phyloP scores from a whole-genome alignment of 257 asterid species.

The Solanum dulcamara region DNA sequence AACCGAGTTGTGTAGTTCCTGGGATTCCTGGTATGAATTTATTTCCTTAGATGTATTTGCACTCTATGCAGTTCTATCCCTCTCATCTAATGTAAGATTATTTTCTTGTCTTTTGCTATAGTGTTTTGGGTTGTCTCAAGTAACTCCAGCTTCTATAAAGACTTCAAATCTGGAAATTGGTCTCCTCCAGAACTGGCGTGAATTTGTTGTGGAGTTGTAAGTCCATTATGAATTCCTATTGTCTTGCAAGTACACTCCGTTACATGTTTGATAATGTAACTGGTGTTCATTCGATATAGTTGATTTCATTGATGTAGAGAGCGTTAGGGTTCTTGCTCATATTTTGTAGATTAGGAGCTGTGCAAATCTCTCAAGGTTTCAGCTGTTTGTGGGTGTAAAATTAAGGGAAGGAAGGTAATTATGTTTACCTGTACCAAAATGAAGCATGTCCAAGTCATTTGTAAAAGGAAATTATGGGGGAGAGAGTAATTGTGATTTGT shows the following conservation, averaged over 20 bases:
- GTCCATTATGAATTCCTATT: not conserved
- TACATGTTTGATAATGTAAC: not conserved
- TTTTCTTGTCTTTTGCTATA: constrained; percentile 24
- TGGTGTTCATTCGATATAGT: not conserved
- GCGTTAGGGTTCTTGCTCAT: not conserved
- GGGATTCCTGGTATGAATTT: constrained; percentile 74
- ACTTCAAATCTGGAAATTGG: constrained; percentile 80
- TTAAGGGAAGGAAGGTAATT: not conserved
- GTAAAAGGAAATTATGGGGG: not conserved
- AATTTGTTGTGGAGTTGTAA: not conserved
- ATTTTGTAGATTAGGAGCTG: not conserved
- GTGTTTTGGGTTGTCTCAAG: constrained; percentile 63
- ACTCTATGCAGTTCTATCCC: not conserved
- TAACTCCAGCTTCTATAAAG: constrained; percentile 55
- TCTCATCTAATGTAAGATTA: not conserved
- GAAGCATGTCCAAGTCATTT: not conserved
- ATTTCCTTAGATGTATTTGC: not conserved
- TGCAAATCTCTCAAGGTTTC: not conserved
- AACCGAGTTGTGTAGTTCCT: constrained; percentile 42
- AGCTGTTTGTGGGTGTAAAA: not conserved
- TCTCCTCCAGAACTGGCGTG: constrained; percentile 34
- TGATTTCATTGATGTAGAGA: not conserved
- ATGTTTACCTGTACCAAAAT: not conserved
- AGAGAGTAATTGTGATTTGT: not conserved
- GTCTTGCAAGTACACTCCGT: not conserved